Base-by-base conservation (phyloP, 108 stramenopile species). In the Pseudonitzschia multiseries region DNA sequence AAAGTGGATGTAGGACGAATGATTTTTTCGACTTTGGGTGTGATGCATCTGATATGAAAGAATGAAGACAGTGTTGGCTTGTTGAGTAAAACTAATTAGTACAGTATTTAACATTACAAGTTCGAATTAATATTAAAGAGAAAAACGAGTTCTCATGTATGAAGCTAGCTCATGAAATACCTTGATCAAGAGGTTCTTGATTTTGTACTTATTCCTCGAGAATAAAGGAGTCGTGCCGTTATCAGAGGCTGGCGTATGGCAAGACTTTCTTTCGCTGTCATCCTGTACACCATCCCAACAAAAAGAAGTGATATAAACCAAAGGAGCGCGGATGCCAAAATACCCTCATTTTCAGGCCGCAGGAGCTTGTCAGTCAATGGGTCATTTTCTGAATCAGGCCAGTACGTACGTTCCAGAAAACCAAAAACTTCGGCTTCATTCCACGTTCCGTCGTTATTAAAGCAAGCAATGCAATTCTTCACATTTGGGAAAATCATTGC, bases 401-500 rank as follows among this genome's bases (percentile, higher is more conserved):
- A 87, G 57, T 81, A 87, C 0, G 67, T 71, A 21, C 44, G 53
- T 72, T 87, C 86, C 4, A 87, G 69, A 28, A 70, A 73, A 31
- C 28, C 21, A 67, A 87, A 87, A 50, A 87, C 75, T 33, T 74
- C 74, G 10, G 65, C 86, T 46, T 83, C 75, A 36, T 83, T 71
- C 80, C 80, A 87, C 21, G 65, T 68, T 36, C 83, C 86, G 46
- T 83, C 82, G 4, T 74, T 69, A n/a, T 71, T 22, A 48, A 79
- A 77, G 65, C 86, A 87, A 1, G 40, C 2, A 14, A 77, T 53
- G 48, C 86, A 87, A 36, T 68, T 31, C 17, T 74, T 67, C 10
- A 81, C 40, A 28, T 57, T 69, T 8, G 86, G 86, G 68, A 71
- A 87, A 18, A 85, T 17, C 8, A 36, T 68, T 14, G 63, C 31